Evolutionary conservation across 1,284 basidiomycete genomes (phyloP).

Genomic region (Ganoderma resinaceum): DNA sequence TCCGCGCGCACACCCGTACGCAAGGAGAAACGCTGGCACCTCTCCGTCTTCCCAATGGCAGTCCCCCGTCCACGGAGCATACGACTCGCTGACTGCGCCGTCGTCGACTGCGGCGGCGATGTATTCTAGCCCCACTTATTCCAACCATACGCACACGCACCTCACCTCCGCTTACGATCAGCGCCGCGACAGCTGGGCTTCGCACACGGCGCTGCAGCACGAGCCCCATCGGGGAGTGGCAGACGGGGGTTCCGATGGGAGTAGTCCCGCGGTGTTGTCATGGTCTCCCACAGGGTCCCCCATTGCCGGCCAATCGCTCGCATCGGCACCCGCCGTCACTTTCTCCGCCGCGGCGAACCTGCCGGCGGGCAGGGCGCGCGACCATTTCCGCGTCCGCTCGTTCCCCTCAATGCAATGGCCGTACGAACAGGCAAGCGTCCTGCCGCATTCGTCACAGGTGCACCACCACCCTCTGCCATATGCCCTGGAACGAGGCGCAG

Average conservation of each 20-base stretch:
- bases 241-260: conserved; percentile 28
- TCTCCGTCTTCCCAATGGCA: conserved; percentile 33
- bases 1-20: conserved; percentile 27
- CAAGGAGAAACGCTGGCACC: conserved; percentile 21
- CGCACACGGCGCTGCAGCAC: conserved; percentile 29
- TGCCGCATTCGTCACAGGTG: conserved; percentile 26
- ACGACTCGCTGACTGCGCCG: conserved; percentile 26
- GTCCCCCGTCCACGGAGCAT: conserved; percentile 20
- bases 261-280: conserved; percentile 26
- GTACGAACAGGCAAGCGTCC: conserved; percentile 35
- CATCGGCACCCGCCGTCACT: conserved; percentile 36
- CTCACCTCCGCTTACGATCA: conserved; percentile 29
- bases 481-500: conserved; percentile 24
- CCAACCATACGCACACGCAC: conserved; percentile 24
- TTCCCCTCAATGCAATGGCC: conserved; percentile 38
- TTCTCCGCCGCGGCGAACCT: conserved; percentile 33
- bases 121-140: conserved; percentile 28
- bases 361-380: conserved; percentile 36
- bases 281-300: conserved; percentile 36
- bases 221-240: conserved; percentile 27
- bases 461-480: conserved; percentile 28
- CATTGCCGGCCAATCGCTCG: conserved; percentile 32
- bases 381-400: conserved; percentile 39
- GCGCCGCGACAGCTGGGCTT: conserved; percentile 33
- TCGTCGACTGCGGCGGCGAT: conserved; percentile 24